Conservation (phyloP, 2,329 filamentous ascomycete species). For the Capronia coronata region DNA sequence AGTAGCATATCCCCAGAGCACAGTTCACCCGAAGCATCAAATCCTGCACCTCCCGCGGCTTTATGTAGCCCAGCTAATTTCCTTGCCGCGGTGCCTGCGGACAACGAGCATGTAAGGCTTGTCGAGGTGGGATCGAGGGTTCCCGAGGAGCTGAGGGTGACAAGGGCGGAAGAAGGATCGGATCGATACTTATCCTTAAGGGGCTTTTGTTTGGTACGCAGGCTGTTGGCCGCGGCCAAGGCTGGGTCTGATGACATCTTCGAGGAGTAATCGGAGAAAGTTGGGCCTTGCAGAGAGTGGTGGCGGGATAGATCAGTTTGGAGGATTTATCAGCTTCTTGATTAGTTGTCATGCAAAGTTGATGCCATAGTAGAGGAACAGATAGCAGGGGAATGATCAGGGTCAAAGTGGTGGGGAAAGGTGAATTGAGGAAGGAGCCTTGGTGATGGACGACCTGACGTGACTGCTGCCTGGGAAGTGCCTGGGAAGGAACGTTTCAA, state of each 20-base stretch:
- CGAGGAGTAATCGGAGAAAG: neutral
- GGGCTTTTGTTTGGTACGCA: constrained; percentile 45
- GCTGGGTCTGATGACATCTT: constrained; percentile 24
- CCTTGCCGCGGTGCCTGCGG: constrained; percentile 38
- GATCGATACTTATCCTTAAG: constrained; percentile 43
- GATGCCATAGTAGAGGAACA: no score
- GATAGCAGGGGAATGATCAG: no score
- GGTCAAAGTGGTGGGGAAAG: no score
- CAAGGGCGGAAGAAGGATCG: constrained; percentile 41
- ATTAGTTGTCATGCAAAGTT: no score
- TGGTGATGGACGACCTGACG: no score
- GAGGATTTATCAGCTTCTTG: no score
- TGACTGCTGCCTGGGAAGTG: no score
- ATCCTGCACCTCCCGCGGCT: constrained; percentile 43
- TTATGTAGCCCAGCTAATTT: constrained; percentile 45
- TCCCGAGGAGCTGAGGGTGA: constrained; percentile 43
- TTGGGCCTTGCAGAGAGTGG: no score
- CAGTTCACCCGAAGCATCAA: constrained; percentile 41
- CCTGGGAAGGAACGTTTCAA: no score
- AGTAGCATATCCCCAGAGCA: constrained; percentile 48
- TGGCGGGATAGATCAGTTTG: no score
- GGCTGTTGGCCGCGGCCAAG: constrained; percentile 27
- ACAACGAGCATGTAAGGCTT: constrained; percentile 44
- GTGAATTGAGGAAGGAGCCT: no score
- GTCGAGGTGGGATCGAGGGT: constrained; percentile 39